Evolutionary conservation across 768 basidiomycete genomes (phyloP).

Genomic region (Boletus rubroflammeus): DNA sequence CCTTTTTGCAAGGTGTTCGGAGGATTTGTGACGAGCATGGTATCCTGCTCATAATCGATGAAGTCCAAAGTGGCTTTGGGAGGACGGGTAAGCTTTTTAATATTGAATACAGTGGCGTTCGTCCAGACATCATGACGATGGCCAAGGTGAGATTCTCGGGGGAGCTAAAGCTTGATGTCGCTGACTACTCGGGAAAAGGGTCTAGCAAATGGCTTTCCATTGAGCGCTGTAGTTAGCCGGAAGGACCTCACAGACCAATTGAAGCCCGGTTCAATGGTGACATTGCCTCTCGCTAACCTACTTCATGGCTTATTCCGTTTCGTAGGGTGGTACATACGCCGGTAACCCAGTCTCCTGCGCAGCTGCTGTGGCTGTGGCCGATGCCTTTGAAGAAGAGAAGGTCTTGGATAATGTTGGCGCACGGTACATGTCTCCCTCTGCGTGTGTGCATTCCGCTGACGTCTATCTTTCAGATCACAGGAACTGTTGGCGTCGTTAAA

Average conservation of each 20-base stretch:
- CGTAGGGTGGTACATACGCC: slow-evolving; percentile 82
- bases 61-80: slow-evolving; percentile 89
- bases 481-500: slow-evolving; percentile 67
- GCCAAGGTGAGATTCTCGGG: slow-evolving; percentile 63
- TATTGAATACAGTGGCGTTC: slow-evolving; percentile 79
- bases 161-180: not conserved
- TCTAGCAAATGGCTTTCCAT: slow-evolving; percentile 89
- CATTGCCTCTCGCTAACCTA: slow-evolving; percentile 3
- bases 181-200: slow-evolving; percentile 42
- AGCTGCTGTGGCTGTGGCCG: slow-evolving; percentile 78
- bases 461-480: slow-evolving; percentile 45
- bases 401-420: slow-evolving; percentile 75
- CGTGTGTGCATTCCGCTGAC: slow-evolving; percentile 1
- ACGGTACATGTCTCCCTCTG: slow-evolving; percentile 43
- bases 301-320: slow-evolving; percentile 7
- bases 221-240: slow-evolving; percentile 79
- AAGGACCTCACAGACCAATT: slow-evolving; percentile 80
- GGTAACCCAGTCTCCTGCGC: slow-evolving; percentile 93
- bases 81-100: slow-evolving; percentile 81
- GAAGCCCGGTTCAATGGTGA: slow-evolving; percentile 74
- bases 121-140: slow-evolving; percentile 83
- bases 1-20: slow-evolving; percentile 77
- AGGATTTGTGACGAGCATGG: slow-evolving; percentile 83
- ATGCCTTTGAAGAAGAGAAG: slow-evolving; percentile 76
- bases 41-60: slow-evolving; percentile 81